These are phyloP conservation scores for Arthroderma sp. DNA, from an alignment of 2,329 filamentous ascomycete genomes.

Conservation along the genomic window DNA sequence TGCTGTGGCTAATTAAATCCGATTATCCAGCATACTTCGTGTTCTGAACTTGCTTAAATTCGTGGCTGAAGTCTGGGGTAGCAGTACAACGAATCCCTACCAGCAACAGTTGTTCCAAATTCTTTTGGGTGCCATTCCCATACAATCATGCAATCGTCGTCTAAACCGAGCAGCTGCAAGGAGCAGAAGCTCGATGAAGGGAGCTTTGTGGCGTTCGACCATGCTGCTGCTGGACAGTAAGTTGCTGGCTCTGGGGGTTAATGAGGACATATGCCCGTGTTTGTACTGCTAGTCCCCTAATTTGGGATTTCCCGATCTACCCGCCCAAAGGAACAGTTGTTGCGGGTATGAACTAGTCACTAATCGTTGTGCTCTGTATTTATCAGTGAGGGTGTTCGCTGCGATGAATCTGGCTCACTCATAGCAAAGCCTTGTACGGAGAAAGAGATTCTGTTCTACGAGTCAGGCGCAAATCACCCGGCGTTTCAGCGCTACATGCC, in stretches of 20 bases:
- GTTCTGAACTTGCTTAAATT: neutral
- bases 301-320: neutral
- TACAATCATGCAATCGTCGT: constrained; percentile 23
- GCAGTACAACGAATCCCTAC: neutral
- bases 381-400: constrained; percentile 77
- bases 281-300: neutral
- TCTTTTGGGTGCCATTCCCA: neutral
- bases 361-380: constrained; percentile 1
- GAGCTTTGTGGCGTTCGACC: constrained; percentile 35
- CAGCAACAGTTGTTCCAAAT: neutral
- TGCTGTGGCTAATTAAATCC: neutral
- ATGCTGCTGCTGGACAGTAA: constrained; percentile 40
- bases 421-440: constrained; percentile 90
- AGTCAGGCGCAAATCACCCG: constrained; percentile 56
- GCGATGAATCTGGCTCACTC: constrained; percentile 67
- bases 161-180: constrained; percentile 25
- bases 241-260: constrained; percentile 16
- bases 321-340: neutral
- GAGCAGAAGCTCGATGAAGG: constrained; percentile 27
- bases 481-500: constrained; percentile 74
- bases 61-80: neutral
- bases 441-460: constrained; percentile 81
- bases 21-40: neutral
- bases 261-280: too few relatives aligned
- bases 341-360: neutral